Base-by-base conservation (phyloP, 1,139 yeast genomes). In the Yamadazyma diospyri region DNA sequence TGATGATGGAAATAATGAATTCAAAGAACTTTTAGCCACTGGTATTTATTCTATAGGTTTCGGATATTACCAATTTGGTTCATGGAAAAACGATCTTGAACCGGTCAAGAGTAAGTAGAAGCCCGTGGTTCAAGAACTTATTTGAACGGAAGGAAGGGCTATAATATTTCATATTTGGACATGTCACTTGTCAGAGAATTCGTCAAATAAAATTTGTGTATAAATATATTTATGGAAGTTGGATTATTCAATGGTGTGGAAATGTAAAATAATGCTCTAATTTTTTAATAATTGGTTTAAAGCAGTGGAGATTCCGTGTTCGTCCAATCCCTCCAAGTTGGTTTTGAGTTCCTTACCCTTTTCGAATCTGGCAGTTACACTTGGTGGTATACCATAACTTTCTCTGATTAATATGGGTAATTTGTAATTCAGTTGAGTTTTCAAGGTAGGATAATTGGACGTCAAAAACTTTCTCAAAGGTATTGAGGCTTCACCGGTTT, bases 321-420 rank as follows among this genome's bases (percentile, higher is more conserved):
- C 71, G 42, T 60, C 69, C 50, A 69, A 66, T 4, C 74, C 74
- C 30, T 68, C 74, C 47, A 69, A 64, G 33, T 46, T 57, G 39
- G 53, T 61, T 49, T 62, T 64, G 26, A 64, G 47, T 50, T 67
- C 73, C 45, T 48, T 59, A n/a, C 73, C 73, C 46, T 60, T 64
- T 43, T 64, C 72, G 38, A 80, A 79, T 55, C 94, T 77, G 27
- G 88, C 85, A 38, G 79, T 81, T 35, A 82, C 72, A 38, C 79
- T 72, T 26, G 94, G 94, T 30, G 80, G 72, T 37, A 81, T 72
- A 33, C 87, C 88, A 40, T 67, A 66, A 34, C 87, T 77, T 61
- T 84, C 94, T 60, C 94, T 78, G 46, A 84, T 72, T 51, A 84
- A 69, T 38, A 84, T 76, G 14, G 92, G 94, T 27, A 81, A 64